Percentiles rank a stretch among this genome's conserved stretches.
Evolutionary conservation across 441 rosid species (phyloP).

Genomic region (Melastoma candidum): DNA sequence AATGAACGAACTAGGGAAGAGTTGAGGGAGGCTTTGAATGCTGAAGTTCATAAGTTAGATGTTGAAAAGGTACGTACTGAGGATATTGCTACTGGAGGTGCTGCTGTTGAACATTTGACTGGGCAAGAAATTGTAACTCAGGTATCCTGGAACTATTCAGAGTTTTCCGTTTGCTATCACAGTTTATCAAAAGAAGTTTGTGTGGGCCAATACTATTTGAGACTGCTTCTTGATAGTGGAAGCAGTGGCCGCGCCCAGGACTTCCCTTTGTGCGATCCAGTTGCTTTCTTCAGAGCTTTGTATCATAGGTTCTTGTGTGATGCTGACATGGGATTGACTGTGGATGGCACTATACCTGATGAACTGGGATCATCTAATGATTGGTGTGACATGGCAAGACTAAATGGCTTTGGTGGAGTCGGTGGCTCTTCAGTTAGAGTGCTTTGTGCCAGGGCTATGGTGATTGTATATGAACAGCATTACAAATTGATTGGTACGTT

Average conservation of each 20-base stretch:
- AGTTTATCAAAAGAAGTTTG: conserved; percentile 99
- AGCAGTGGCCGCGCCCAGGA: conserved; percentile 90
- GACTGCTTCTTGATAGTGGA: conserved; percentile 95
- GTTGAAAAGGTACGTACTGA: conserved; percentile 97
- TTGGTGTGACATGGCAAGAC: conserved; percentile 99
- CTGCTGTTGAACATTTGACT: conserved; percentile 34
- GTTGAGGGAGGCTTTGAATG: conserved; percentile 92
- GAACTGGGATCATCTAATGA: conserved; percentile 95
- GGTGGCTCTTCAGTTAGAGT: conserved; percentile 98
- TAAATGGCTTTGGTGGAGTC: conserved; percentile 99
- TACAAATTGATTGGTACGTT: conserved; percentile 72
- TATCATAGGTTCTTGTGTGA: conserved; percentile 99
- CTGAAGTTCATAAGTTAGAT: conserved; percentile 96
- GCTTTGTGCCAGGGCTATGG: conserved; percentile 99
- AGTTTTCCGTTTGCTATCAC: conserved; percentile 81
- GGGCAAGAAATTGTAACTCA: conserved; percentile 79
- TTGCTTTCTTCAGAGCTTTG: conserved; percentile 96
- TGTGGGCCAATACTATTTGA: conserved; percentile 97
- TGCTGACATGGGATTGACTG: conserved; percentile 94
- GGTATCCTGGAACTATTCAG: conserved; percentile 99
- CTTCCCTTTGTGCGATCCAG: conserved; percentile 96
- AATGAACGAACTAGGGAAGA: conserved; percentile 99
- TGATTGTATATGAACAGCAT: conserved; percentile 98
- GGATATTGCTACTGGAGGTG: conserved; percentile 85
- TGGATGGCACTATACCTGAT: conserved; percentile 95